Evolutionary conservation across 169 alveolate species (phyloP), one percentile per base, ranked within the genome.

Genomic region (Plasmodium gonderi): DNA sequence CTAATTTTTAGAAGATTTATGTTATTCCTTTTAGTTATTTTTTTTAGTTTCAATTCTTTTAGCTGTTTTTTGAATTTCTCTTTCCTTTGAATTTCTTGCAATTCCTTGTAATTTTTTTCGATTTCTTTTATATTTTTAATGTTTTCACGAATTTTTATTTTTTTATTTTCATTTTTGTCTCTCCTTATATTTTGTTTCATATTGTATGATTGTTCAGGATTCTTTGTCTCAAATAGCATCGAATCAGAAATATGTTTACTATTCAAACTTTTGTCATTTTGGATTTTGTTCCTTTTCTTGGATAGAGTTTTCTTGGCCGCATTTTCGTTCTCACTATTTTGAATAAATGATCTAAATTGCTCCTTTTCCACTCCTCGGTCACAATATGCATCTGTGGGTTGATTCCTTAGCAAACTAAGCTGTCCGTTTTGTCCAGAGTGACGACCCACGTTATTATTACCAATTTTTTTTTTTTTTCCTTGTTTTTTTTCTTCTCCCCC

Each of bases 91-190:
- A n/a, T 77, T 38, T 87, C 90, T 87, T 87, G 54, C 33, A 74
- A 9, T 12, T 54, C 36, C 45, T 87, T 87, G 42, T 87, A 87
- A 38, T 76, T 87, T 77, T 87, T 77, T 87, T 74, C 93, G 23
- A 87, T 26, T 29, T 76, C 89, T 76, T 87, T 87, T 75, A 87
- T 87, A 3, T 87, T 87, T 76, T 87, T 31, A 75, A 87, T 87
- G 51, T 87, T 87, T 65, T 87, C 93, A 17, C 20, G 44, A 45
- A 87, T 87, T 87, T 75, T 87, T 69, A 20, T 44, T 75, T 75
- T 75, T 38, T 44, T 31, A 26, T 47, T 29, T 29, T 76, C 49
- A 77, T 31, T 36, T 45, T 44, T 72, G 38, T 72, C 60, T 4
- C 1, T 17, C 17, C n/a, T 1, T 23, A 17, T 65, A 44, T 36